Evolutionary conservation across 2,329 filamentous ascomycete genomes (phyloP).

Genomic region (Fusarium pseudocircinatum): DNA sequence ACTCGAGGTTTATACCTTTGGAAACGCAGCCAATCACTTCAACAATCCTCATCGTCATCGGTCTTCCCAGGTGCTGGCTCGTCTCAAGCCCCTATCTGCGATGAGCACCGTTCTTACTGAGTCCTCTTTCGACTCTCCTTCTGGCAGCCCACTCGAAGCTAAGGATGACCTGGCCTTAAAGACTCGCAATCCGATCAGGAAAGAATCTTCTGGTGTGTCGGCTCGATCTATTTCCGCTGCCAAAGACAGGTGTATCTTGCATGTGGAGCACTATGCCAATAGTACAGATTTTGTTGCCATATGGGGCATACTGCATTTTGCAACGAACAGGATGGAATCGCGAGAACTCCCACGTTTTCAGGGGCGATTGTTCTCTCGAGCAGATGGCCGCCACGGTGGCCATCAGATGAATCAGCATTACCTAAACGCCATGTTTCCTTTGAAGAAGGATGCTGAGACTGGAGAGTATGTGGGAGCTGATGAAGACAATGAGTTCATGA

Average conservation of each 20-base stretch:
- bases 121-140: constrained; percentile 45
- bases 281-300: constrained; percentile 76
- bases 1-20: constrained; percentile 82
- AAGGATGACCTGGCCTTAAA: constrained; percentile 24
- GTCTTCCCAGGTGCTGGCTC: constrained; percentile 53
- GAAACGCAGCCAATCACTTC: constrained; percentile 82
- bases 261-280: constrained; percentile 86
- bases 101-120: constrained; percentile 50
- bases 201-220: constrained; percentile 44
- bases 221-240: constrained; percentile 51
- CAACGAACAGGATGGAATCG: constrained; percentile 53
- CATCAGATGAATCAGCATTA: constrained; percentile 71
- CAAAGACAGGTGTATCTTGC: constrained; percentile 65
- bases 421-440: constrained; percentile 69
- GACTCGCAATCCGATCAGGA: constrained; percentile 22
- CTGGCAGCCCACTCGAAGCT: constrained; percentile 30
- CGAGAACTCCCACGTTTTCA: constrained; percentile 67
- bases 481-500: constrained; percentile 68
- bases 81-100: constrained; percentile 48
- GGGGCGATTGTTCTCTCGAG: constrained; percentile 67
- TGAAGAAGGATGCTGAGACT: constrained; percentile 54
- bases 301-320: constrained; percentile 79
- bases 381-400: constrained; percentile 57
- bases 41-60: constrained; percentile 74
- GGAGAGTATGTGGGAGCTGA: constrained; percentile 55